phyloP scores from a whole-genome alignment of 2,329 filamentous ascomycete species.

The Trichoderma endophyticum region DNA sequence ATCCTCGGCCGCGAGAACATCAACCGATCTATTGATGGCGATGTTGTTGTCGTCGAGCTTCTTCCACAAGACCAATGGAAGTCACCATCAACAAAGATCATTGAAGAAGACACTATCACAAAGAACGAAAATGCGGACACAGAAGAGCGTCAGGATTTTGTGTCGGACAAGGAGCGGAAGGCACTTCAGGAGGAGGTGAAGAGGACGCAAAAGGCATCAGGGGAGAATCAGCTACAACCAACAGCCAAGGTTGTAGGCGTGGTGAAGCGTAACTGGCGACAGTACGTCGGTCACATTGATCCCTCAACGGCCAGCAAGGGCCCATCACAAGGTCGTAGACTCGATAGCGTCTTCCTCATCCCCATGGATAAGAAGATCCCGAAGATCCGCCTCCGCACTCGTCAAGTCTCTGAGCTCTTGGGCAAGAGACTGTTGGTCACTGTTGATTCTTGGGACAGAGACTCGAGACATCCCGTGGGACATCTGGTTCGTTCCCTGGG shows the following conservation, averaged over 20 bases:
- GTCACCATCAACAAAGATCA: conserved; percentile 87
- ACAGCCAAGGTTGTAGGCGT: conserved; percentile 90
- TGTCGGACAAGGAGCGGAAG: conserved; percentile 82
- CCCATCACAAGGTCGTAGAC: conserved; percentile 72
- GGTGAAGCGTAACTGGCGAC: conserved; percentile 94
- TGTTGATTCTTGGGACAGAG: conserved; percentile 92
- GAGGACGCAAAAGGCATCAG: conserved; percentile 71
- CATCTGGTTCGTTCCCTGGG: conserved; percentile 93
- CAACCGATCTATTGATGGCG: conserved; percentile 88
- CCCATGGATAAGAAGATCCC: conserved; percentile 98
- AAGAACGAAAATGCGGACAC: conserved; percentile 91
- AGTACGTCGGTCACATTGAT: conserved; percentile 96
- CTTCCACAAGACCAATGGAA: conserved; percentile 97
- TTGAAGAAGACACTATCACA: conserved; percentile 89
- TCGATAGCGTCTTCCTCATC: conserved; percentile 90
- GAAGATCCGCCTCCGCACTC: conserved; percentile 88
- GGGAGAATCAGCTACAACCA: conserved; percentile 78
- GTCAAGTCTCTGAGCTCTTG: conserved; percentile 82
- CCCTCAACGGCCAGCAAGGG: conserved; percentile 73
- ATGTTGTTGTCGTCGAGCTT: conserved; percentile 89
- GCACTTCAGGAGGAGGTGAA: conserved; percentile 90
- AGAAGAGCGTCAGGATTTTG: conserved; percentile 70
- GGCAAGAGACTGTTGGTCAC: conserved; percentile 90
- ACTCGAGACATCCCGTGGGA: conserved; percentile 86
- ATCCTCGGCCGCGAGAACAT: conserved; percentile 93